phyloP scores from a whole-genome alignment of 805 yeast genomes.

The Saccharomyces kudriavzevii region DNA sequence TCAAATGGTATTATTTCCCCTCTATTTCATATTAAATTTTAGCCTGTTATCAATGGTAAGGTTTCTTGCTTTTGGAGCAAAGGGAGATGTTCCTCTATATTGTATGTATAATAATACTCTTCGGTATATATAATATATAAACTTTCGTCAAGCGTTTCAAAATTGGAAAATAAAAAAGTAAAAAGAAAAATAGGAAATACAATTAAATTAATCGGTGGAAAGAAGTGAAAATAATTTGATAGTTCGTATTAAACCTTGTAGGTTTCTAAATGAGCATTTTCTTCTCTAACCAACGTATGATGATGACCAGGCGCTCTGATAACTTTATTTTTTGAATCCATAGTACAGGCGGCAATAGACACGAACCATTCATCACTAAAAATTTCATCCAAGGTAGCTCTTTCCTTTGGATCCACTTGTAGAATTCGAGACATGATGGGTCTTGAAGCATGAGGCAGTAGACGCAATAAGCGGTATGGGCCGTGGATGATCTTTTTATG shows the following conservation, averaged over 20 bases:
- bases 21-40: neutral
- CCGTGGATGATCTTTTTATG: conserved; percentile 61
- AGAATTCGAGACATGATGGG: conserved; percentile 65
- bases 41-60: neutral
- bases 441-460: conserved; percentile 76
- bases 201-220: neutral
- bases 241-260: conserved; percentile 29
- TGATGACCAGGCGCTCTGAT: conserved; percentile 42
- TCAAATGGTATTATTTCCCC: neutral
- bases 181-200: conserved; percentile 1
- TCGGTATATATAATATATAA: neutral
- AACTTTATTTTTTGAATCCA: conserved; percentile 33
- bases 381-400: conserved; percentile 63
- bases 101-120: neutral
- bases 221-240: neutral
- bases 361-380: conserved; percentile 64
- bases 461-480: conserved; percentile 72
- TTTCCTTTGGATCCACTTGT: conserved; percentile 46
- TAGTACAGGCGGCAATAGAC: conserved; percentile 55
- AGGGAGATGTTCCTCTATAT: neutral
- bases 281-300: conserved; percentile 43
- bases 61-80: neutral
- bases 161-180: neutral
- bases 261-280: conserved; percentile 38
- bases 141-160: neutral